Conservation (phyloP, 1,284 basidiomycete species). For the Irpex rosettiformis region DNA sequence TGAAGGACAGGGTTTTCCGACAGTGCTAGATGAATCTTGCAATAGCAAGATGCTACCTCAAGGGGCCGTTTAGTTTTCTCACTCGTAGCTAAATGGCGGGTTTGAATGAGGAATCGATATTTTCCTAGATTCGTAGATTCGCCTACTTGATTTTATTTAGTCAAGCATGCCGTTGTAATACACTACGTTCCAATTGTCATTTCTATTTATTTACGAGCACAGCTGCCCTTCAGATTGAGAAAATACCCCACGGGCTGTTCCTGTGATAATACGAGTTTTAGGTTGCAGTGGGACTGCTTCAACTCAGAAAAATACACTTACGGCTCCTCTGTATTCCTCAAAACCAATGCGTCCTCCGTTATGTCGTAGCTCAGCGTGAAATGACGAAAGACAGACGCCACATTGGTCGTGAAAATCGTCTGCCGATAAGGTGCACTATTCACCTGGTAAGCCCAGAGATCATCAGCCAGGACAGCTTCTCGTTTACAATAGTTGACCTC, state of each 20-base stretch:
- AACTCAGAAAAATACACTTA: background rate
- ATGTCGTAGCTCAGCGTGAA: background rate
- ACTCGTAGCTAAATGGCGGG: conserved; percentile 11
- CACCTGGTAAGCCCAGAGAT: background rate
- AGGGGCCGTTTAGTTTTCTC: conserved; percentile 10
- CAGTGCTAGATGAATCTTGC: conserved; percentile 7
- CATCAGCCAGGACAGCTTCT: background rate
- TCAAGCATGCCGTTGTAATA: background rate
- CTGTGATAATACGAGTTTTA: background rate
- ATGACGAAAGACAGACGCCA: background rate
- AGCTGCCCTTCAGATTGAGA: background rate
- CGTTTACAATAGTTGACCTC: background rate
- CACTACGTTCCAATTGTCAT: no score
- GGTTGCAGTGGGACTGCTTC: background rate
- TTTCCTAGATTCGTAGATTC: background rate
- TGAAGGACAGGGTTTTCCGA: conserved; percentile 11
- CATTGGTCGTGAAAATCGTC: background rate
- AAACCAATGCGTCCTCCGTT: background rate
- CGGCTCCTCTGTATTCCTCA: background rate
- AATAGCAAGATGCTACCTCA: conserved; percentile 7
- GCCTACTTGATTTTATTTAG: no score
- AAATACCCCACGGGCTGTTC: background rate
- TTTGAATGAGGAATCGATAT: conserved; percentile 13
- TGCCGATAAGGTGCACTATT: background rate
- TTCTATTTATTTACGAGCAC: no score